Evolutionary conservation across 78 protist species (phyloP), one percentile per base, ranked within the genome.

Genomic region (Dictyostelium capitatum): DNA sequence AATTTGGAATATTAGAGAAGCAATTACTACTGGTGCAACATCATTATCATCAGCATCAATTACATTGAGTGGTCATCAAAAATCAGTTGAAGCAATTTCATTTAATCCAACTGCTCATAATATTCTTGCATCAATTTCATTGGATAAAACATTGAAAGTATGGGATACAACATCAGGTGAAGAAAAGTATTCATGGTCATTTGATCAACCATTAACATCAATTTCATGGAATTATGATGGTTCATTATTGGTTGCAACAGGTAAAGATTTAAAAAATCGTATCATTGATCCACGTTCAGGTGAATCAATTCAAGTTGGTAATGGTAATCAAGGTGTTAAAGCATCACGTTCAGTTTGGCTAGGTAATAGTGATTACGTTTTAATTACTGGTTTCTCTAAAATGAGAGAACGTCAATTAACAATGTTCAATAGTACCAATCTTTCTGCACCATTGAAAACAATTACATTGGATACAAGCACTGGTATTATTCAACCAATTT

Each of bases 161-260:
- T 83, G 95, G 95, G 97, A 84, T 64, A 6, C 77, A 0, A 37
- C 32, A n/a, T 50, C 41, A 28, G 96, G 89, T 14, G 62, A 70
- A 50, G 92, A 92, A 28, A 30, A 50, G n/a, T 23, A 57, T 0
- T 23, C 25, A 20, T 23, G 80, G 56, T 46, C 15, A 3, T 77
- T 73, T 56, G 85, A 75, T 23, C 83, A 83, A 72, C 43, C 54
- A 23, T 23, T 91, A 10, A 47, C 69, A 43, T 80, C 89, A 20
- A n/a, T 91, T 4, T 48, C 97, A 14, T 98, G 97, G 98, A 98
- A 97, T 94, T 89, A 79, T 53, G 96, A 96, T 82, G 99, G 99
- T 46, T 28, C 79, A 65, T 75, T 79, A 48, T 19, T 98, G 79
- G 92, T 59, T 65, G 90, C 98, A 9, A 80, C 97, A 37, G 78